These are phyloP conservation scores for Leishmania amazonensis DNA, from an alignment of 208 protist species.

Conservation along the genomic window DNA sequence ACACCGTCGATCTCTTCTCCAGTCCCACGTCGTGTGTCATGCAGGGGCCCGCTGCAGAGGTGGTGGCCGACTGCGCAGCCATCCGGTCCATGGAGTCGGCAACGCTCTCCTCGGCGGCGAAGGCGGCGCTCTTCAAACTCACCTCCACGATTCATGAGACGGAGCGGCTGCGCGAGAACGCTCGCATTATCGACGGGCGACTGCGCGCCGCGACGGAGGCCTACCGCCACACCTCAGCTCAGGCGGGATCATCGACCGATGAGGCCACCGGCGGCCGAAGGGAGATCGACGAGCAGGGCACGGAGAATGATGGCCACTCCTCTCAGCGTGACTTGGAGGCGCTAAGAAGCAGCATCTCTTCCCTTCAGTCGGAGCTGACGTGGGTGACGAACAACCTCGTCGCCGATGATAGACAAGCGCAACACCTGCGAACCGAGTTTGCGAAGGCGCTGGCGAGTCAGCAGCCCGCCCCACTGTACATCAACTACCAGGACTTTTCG, in stretches of 20 bases:
- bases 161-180: background rate
- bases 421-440: background rate
- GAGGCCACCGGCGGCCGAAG: no score
- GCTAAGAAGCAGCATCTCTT: background rate
- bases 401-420: background rate
- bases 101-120: background rate
- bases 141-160: background rate
- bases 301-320: no score
- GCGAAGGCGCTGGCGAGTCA: constrained; percentile 10
- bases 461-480: constrained; percentile 47
- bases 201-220: constrained; percentile 6
- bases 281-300: background rate
- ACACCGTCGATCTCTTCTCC: constrained; percentile 79
- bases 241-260: background rate
- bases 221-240: background rate
- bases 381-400: background rate
- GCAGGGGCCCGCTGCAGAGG: constrained; percentile 45
- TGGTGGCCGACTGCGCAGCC: constrained; percentile 35
- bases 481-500: constrained; percentile 28
- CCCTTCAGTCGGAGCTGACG: constrained; percentile 1
- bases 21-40: constrained; percentile 74
- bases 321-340: background rate
- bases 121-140: constrained; percentile 15
- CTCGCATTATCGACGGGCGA: constrained; percentile 5
- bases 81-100: constrained; percentile 39